Evolutionary conservation across 768 basidiomycete species (phyloP), one percentile per base, ranked within the genome.

Genomic region (Russula virescens): DNA sequence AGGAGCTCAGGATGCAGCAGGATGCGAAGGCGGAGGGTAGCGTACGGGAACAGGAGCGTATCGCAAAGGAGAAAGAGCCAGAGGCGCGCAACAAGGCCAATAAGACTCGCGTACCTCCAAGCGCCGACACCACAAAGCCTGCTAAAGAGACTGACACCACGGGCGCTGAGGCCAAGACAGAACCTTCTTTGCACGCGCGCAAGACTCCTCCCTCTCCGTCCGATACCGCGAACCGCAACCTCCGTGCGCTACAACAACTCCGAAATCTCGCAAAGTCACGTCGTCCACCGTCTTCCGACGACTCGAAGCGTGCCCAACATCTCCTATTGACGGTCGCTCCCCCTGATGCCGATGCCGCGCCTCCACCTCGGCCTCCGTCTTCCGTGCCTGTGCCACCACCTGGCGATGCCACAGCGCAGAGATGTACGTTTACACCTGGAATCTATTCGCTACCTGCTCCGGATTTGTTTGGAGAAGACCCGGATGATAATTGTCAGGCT

Each of bases 311-410:
- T 14, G 64, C 74, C 25, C 78, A 75, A 38, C 83, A 84, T 67
- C 69, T 87, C 1, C 69, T 87, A 7, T 72, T 88, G 4, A 84
- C 81, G 54, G 74, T 83, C 2, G 47, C 61, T 28, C 14, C 73
- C 78, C 71, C 62, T 69, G 68, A 48, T 40, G 68, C 50, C 31
- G 31, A 31, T n/a, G n/a, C n/a, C n/a, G n/a, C n/a, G n/a, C n/a
- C n/a, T n/a, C n/a, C 31, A 4, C 31, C 31, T 8, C 31, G 31
- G 55, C 73, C 21, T 9, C 35, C 52, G 18, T 59, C 18, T 28
- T 74, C 67, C 13, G 76, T 80, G 77, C 78, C 62, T 25, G 34
- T 35, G n/a, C n/a, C n/a, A 35, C 38, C 13, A 2, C 50, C 79
- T 18, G 75, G 75, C 9, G 67, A 73, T 1, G 73, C 72, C 43